A percentile compares a stretch with the other conserved stretches of the same genome.
These are phyloP conservation scores for Cladophialophora exuberans DNA, from an alignment of 2,329 filamentous ascomycete species.

Conservation along the genomic window DNA sequence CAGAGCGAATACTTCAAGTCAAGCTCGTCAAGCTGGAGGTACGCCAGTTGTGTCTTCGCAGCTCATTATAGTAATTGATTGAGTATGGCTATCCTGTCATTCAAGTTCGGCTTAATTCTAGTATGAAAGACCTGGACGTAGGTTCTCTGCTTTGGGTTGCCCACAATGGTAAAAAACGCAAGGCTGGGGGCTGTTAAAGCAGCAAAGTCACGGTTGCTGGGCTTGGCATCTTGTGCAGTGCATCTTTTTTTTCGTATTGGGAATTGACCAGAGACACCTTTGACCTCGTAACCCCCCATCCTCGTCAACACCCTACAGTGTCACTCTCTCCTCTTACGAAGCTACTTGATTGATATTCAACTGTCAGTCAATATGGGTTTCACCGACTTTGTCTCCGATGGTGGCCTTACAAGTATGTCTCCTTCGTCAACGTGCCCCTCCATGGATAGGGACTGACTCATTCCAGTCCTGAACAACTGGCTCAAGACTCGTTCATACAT, in stretches of 20 bases:
- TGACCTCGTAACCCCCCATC: not conserved
- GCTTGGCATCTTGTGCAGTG: not conserved
- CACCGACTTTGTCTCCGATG: constrained; percentile 66
- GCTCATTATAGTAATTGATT: no score
- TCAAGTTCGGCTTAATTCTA: no score
- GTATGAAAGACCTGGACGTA: no score
- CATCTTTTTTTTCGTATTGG: constrained; percentile 7
- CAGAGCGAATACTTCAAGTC: no score
- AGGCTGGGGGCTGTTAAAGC: not conserved
- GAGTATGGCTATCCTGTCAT: no score
- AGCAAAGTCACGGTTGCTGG: not conserved
- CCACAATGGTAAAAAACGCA: no score
- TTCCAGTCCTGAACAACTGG: constrained; percentile 70
- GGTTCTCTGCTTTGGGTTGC: no score
- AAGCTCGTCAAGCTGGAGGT: no score
- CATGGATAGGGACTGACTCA: constrained; percentile 23
- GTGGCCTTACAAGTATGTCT: constrained; percentile 62
- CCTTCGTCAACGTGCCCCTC: constrained; percentile 12
- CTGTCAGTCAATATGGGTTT: constrained; percentile 61
- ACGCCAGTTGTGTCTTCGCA: no score
- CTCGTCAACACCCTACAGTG: not conserved
- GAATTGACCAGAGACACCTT: not conserved
- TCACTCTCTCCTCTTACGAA: no score
- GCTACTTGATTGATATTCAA: not conserved
- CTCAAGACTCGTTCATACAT: constrained; percentile 78